Conservation (phyloP, 78 protist genomes). For the Acrasis kona region DNA sequence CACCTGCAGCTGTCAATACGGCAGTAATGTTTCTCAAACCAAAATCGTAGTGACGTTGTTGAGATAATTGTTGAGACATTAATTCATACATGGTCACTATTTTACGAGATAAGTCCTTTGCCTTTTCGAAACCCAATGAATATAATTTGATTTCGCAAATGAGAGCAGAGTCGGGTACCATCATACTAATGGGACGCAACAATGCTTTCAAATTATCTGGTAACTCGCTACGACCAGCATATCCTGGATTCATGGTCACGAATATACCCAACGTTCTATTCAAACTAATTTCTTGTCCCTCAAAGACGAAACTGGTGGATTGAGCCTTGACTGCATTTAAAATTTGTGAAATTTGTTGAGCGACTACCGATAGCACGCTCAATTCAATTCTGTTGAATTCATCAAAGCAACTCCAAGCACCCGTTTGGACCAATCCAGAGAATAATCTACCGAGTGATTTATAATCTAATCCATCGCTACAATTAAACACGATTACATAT, state of each 20-base stretch:
- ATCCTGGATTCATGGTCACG: conserved; percentile 86
- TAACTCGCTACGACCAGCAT: conserved; percentile 78
- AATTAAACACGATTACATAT: conserved; percentile 63
- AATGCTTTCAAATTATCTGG: conserved; percentile 80
- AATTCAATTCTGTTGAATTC: too few species aligned
- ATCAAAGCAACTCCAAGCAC: conserved; percentile 62
- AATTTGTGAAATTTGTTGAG: conserved; percentile 71
- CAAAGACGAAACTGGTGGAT: conserved; percentile 28
- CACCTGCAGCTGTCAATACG: conserved; percentile 61
- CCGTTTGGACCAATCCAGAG: conserved; percentile 58
- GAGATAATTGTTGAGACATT: conserved; percentile 60
- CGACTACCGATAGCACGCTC: conserved; percentile 73
- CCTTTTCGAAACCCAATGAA: conserved; percentile 59
- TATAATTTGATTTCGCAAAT: conserved; percentile 74
- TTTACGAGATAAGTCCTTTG: conserved; percentile 50
- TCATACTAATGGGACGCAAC: conserved; percentile 79
- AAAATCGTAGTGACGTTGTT: conserved; percentile 75
- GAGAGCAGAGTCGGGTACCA: conserved; percentile 68
- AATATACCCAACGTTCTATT: conserved; percentile 55
- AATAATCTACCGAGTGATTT: conserved; percentile 56
- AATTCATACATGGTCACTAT: conserved; percentile 64
- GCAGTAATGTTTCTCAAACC: conserved; percentile 71
- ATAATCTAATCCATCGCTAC: conserved; percentile 69
- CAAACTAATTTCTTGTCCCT: conserved; percentile 50
- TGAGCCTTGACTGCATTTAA: conserved; percentile 32